These are phyloP conservation scores for Saccharomycopsis hybrid DNA, from an alignment of 1,139 yeast species.

Conservation along the genomic window DNA sequence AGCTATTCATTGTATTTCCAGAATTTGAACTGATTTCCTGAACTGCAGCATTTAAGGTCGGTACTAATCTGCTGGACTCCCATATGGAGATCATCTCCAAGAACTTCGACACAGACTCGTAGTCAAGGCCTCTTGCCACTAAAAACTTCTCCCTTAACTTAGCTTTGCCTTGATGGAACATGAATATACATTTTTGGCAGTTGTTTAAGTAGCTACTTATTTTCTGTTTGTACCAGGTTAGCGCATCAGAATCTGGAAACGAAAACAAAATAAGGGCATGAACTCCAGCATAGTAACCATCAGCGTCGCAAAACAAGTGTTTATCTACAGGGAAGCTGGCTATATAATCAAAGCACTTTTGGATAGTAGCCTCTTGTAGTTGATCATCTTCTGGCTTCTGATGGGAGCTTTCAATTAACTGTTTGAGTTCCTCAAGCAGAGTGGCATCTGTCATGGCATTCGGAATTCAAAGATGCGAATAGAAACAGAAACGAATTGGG, in stretches of 20 bases:
- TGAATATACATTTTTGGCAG: conserved; percentile 47
- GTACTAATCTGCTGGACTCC: conserved; percentile 39
- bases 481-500: no score
- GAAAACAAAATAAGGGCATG: conserved; percentile 56
- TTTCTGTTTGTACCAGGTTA: conserved; percentile 37
- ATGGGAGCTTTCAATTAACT: conserved; percentile 28
- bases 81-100: conserved; percentile 45
- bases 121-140: conserved; percentile 42
- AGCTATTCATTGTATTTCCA: neutral
- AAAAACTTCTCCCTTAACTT: conserved; percentile 47
- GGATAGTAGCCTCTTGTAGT: conserved; percentile 30
- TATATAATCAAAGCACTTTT: conserved; percentile 26
- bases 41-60: conserved; percentile 27
- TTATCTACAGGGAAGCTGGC: conserved; percentile 16
- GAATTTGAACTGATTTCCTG: neutral
- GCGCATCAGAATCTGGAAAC: conserved; percentile 42
- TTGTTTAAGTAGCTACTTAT: conserved; percentile 35
- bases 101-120: conserved; percentile 44
- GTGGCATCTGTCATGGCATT: neutral
- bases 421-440: conserved; percentile 19
- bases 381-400: conserved; percentile 26
- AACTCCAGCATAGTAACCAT: conserved; percentile 41
- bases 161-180: conserved; percentile 49
- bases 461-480: neutral
- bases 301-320: conserved; percentile 55